These are phyloP conservation scores for Zymoseptoria brevis DNA, from an alignment of 2,329 filamentous ascomycete species.

Conservation along the genomic window DNA sequence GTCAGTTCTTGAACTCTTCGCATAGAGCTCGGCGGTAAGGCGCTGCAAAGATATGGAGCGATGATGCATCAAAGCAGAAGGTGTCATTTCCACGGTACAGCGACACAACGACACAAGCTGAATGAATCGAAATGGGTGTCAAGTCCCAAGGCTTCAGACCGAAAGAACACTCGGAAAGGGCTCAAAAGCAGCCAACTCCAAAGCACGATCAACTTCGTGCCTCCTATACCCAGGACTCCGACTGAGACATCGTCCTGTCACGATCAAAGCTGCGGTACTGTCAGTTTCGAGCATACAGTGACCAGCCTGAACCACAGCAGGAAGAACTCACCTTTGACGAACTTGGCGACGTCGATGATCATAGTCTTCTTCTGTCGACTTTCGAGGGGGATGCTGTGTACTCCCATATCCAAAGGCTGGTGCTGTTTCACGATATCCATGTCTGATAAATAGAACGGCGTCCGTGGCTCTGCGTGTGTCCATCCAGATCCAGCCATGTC, in stretches of 20 bases:
- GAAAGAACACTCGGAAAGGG: neutral
- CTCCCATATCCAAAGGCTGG: neutral
- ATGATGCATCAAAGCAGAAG: too few species aligned
- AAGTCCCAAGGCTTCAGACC: neutral
- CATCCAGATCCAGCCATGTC: neutral
- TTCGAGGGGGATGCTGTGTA: neutral
- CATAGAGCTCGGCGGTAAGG: neutral
- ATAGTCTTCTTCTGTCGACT: slow-evolving; percentile 28
- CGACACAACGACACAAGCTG: too few species aligned
- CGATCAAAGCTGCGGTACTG: slow-evolving; percentile 22
- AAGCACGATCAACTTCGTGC: slow-evolving; percentile 36
- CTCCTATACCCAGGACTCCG: slow-evolving; percentile 37
- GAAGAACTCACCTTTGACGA: slow-evolving; percentile 36
- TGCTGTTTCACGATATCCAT: neutral
- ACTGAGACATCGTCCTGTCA: slow-evolving; percentile 36
- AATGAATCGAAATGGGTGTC: neutral
- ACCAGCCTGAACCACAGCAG: neutral
- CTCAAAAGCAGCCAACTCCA: slow-evolving; percentile 25
- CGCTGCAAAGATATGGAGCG: neutral
- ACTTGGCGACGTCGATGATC: slow-evolving; percentile 36
- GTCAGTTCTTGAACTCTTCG: neutral
- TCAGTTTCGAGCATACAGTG: slow-evolving; percentile 3
- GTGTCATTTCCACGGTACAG: too few species aligned
- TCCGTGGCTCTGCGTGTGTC: neutral
- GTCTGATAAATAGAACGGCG: neutral